Evolutionary conservation across 2,329 filamentous ascomycete genomes (phyloP), one percentile per base, ranked within the genome.

Genomic region (Byssoonygena ceratinophila): DNA sequence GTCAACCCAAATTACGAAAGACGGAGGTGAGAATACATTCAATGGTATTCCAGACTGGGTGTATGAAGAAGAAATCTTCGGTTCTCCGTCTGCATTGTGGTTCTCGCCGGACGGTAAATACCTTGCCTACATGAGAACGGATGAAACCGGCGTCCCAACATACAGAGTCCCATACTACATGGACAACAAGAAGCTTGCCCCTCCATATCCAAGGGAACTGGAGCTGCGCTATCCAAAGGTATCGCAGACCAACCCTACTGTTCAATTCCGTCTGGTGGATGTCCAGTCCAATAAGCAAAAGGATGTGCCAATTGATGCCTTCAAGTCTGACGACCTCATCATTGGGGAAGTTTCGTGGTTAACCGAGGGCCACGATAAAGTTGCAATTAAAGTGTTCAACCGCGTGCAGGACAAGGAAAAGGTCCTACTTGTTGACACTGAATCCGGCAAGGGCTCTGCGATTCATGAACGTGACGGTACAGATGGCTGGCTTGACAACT

Each of bases 41-140:
- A 94, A 96, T 61, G 90, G 90, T 16, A 82, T 95, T 31, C 90
- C 91, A 0, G 91, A 97, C 68, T 97, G 91, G 90, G 90, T 95
- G 0, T 94, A 92, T 62, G 86, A 91, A 63, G 80, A 83, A 61
- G 87, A 92, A 67, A 86, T 91, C 4, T 85, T 95, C 53, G 69
- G 73, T 11, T 82, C 79, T 2, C 83, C 84, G 58, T 86, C 78
- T 57, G 88, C 87, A 2, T 87, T 88, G 0, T 96, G 90, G 91
- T 96, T 88, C 86, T 90, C 87, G 27, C 79, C 84, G 31, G 86
- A 91, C 64, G 88, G 88, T 48, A 82, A 86, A 61, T 92, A 85
- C 64, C 70, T 96, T 52, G 87, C 90, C 16, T 96, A 92, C 67
- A 73, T 96, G 56, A 82, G 87, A 31, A 95, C 90, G 16, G 90